These are phyloP conservation scores for Talaromyces sp. DNA, from an alignment of 2,329 filamentous ascomycete species.

Conservation along the genomic window DNA sequence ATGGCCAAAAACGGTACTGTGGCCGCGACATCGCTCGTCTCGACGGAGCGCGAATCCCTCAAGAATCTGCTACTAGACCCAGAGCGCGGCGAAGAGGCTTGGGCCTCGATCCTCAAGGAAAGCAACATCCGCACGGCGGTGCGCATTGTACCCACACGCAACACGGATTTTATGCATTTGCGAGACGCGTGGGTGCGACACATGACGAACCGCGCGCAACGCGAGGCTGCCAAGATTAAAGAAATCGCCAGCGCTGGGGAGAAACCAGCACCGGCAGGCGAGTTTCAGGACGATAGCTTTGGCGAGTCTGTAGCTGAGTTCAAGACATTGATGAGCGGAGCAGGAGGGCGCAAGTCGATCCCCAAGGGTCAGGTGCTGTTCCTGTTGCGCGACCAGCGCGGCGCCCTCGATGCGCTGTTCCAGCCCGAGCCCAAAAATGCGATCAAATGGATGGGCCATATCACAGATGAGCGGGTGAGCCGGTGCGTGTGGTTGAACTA, in stretches of 20 bases:
- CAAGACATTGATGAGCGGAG: slow-evolving; percentile 72
- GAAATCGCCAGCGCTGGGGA: slow-evolving; percentile 16
- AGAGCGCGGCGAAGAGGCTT: slow-evolving; percentile 63
- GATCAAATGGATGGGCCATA: slow-evolving; percentile 60
- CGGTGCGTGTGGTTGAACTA: slow-evolving; percentile 86
- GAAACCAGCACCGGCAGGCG: slow-evolving; percentile 19
- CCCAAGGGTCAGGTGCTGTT: slow-evolving; percentile 76
- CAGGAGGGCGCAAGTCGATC: slow-evolving; percentile 59
- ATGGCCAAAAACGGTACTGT: slow-evolving; percentile 48
- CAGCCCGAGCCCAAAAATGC: slow-evolving; percentile 45
- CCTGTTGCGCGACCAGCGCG: slow-evolving; percentile 61
- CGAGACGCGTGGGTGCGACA: slow-evolving; percentile 86
- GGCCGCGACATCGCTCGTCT: slow-evolving; percentile 74
- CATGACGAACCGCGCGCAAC: slow-evolving; percentile 66
- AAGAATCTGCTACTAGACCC: slow-evolving; percentile 65
- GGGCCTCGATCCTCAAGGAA: slow-evolving; percentile 64
- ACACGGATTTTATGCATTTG: slow-evolving; percentile 90
- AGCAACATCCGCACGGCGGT: slow-evolving; percentile 69
- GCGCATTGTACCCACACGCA: slow-evolving; percentile 81
- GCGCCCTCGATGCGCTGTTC: slow-evolving; percentile 63
- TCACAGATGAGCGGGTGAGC: slow-evolving; percentile 74
- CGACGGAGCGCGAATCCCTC: slow-evolving; percentile 72
- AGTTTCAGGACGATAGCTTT: slow-evolving; percentile 69
- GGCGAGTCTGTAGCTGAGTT: slow-evolving; percentile 70
- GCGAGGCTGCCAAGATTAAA: slow-evolving; percentile 44